These are phyloP conservation scores for Digitaria exilis DNA, from an alignment of 202 grass and related monocot species.

Conservation along the genomic window DNA sequence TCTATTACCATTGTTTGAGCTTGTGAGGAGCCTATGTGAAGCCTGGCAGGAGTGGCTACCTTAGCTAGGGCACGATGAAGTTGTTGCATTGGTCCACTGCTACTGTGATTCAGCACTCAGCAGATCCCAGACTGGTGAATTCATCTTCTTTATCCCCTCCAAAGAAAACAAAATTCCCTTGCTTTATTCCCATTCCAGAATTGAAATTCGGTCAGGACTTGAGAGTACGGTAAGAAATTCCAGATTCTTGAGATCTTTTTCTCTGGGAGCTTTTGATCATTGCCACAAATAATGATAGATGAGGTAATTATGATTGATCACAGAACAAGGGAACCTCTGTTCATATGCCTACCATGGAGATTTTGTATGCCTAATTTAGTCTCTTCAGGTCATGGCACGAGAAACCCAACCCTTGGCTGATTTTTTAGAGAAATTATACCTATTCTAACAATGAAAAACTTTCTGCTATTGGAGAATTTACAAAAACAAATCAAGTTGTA, in stretches of 20 bases:
- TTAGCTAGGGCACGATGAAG: background rate
- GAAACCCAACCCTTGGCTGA: background rate
- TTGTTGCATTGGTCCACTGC: background rate
- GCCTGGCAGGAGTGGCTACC: background rate
- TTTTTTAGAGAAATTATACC: background rate
- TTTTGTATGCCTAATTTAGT: background rate
- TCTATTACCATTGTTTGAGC: slow-evolving; percentile 1
- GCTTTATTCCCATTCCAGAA: background rate
- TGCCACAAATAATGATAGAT: slow-evolving; percentile 3
- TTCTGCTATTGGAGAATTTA: background rate
- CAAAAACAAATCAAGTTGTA: background rate
- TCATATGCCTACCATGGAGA: background rate
- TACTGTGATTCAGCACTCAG: slow-evolving; percentile 6
- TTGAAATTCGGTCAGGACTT: background rate
- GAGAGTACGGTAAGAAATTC: background rate
- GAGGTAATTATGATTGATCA: slow-evolving; percentile 24
- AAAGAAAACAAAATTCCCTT: background rate
- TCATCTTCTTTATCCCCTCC: background rate
- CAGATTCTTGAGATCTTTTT: slow-evolving; percentile 1
- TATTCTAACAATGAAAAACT: background rate
- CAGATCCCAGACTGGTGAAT: background rate
- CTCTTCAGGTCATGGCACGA: background rate
- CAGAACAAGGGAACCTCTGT: background rate
- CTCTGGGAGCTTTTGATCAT: background rate
- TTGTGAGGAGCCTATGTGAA: background rate